Conservation (phyloP, 345 rosid genomes). For the Populus davidiana region DNA sequence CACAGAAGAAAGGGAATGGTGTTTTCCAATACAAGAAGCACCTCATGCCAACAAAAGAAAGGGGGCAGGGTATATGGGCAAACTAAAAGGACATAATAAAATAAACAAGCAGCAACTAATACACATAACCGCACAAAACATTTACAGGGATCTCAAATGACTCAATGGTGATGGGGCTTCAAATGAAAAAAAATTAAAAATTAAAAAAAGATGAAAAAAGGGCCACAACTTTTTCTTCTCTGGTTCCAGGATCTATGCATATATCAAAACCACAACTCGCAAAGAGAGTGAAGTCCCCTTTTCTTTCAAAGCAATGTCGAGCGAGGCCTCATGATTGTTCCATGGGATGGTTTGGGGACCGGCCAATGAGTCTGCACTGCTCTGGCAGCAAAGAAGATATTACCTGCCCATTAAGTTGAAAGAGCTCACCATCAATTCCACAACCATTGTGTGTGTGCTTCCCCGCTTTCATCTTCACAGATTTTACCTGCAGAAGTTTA, state of each 20-base stretch:
- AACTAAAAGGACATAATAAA: background rate
- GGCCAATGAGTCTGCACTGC: conserved; percentile 91
- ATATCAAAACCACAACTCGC: conserved; percentile 2
- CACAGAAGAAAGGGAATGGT: background rate
- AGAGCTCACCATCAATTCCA: conserved; percentile 92
- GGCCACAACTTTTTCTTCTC: background rate
- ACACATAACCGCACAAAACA: conserved; percentile 12
- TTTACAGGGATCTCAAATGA: conserved; percentile 25
- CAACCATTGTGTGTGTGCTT: conserved; percentile 78
- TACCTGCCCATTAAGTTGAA: conserved; percentile 79
- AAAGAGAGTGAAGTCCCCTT: background rate
- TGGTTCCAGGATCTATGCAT: conserved; percentile 6
- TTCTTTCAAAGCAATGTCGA: background rate
- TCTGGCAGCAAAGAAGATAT: conserved; percentile 80
- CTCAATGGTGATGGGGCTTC: background rate
- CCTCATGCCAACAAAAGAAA: conserved; percentile 2
- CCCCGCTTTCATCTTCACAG: conserved; percentile 80
- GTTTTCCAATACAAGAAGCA: conserved; percentile 1
- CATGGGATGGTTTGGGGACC: conserved; percentile 14
- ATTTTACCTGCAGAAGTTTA: conserved; percentile 61
- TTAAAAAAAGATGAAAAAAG: background rate
- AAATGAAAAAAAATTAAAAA: background rate
- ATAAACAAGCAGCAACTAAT: conserved; percentile 10
- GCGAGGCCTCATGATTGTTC: background rate
- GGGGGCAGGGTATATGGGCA: background rate